Percentiles rank a stretch among this genome's conserved stretches.
Conservation (phyloP, 169 alveolate genomes). For the Eimeria acervulina region DNA sequence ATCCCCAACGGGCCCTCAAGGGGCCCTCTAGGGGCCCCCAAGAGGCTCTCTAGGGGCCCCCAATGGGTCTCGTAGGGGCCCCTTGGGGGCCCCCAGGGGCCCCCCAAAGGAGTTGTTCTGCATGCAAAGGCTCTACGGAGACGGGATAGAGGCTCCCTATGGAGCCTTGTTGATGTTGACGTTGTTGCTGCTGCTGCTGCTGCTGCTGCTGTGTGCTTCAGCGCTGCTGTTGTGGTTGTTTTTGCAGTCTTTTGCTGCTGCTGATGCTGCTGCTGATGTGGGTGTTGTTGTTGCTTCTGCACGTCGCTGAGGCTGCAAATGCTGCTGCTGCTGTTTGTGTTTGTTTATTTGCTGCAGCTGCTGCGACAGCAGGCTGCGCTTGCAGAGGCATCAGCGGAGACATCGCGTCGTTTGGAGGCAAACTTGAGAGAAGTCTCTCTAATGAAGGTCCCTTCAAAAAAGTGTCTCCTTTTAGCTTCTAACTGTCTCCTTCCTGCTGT, state of each 20-base stretch:
- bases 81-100: no score
- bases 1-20: no score
- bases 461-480: background rate
- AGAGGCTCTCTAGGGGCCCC: no score
- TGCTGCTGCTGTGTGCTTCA: no score
- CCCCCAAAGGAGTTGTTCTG: no score
- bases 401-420: background rate
- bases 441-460: background rate
- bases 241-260: background rate
- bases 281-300: background rate
- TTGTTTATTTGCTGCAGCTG: conserved; percentile 34
- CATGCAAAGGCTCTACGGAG: no score
- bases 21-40: no score
- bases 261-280: background rate
- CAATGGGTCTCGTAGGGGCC: no score
- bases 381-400: conserved; percentile 4
- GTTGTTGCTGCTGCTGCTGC: conserved; percentile 49
- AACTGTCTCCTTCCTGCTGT: background rate
- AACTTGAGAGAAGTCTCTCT: background rate
- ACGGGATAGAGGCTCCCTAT: background rate
- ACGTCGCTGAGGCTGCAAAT: background rate
- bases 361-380: conserved; percentile 47
- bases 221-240: no score
- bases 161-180: background rate
- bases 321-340: background rate